These are phyloP conservation scores for Chlamydomonas urium DNA, from an alignment of 139 green algal species.

Conservation along the genomic window DNA sequence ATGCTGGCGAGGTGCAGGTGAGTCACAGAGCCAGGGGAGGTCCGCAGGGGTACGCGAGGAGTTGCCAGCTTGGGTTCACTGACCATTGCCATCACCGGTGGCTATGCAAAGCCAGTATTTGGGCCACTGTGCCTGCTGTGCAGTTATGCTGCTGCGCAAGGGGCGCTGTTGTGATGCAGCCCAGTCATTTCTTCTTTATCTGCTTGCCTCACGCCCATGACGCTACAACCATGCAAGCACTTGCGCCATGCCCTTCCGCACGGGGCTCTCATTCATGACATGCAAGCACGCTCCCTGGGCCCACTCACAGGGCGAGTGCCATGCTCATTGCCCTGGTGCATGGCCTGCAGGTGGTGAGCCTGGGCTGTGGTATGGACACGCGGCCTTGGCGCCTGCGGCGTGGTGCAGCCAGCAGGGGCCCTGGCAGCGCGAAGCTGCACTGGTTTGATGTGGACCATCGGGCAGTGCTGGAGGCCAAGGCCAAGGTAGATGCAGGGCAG, in stretches of 20 bases:
- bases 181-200: too few species aligned
- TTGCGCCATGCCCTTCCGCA: not conserved
- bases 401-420: not conserved
- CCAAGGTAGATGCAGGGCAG: too few species aligned
- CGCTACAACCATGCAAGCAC: not conserved
- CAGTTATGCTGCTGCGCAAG: too few species aligned
- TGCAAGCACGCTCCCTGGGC: not conserved
- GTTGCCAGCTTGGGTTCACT: not conserved
- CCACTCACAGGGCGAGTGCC: not conserved
- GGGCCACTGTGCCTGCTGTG: not conserved
- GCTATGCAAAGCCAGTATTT: not conserved
- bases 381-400: conserved; percentile 37
- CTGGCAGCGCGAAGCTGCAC: not conserved
- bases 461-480: conserved; percentile 21
- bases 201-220: not conserved
- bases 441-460: conserved; percentile 42
- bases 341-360: conserved; percentile 33
- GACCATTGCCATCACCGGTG: not conserved
- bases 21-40: not conserved
- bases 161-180: too few species aligned
- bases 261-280: not conserved
- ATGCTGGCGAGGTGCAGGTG: not conserved
- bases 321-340: not conserved
- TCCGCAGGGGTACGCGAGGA: too few species aligned
- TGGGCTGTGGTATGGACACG: conserved; percentile 47